Evolutionary conservation across 371 early-diverging fungal species (phyloP).

Genomic region (Furculomyces boomerangus): DNA sequence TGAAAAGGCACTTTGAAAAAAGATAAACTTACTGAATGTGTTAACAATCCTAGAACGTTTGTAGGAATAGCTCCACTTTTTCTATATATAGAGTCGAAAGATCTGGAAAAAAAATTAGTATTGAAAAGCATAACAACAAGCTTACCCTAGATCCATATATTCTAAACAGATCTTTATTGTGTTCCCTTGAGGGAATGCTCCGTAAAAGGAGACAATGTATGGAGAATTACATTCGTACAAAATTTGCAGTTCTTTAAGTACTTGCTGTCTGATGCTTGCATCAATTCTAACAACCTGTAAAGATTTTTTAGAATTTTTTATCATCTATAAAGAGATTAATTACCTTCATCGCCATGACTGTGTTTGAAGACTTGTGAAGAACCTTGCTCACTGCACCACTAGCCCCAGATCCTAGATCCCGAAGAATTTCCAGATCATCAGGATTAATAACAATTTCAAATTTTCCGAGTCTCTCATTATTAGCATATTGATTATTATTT

Average conservation of each 20-base stretch:
- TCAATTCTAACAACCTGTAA: background rate
- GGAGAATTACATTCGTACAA: constrained; percentile 75
- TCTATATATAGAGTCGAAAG: background rate
- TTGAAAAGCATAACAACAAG: constrained; percentile 20
- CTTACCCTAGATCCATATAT: constrained; percentile 70
- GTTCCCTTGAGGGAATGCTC: constrained; percentile 60
- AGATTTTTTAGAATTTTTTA: no score
- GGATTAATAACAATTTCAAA: no score
- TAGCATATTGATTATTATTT: no score
- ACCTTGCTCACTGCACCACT: constrained; percentile 87
- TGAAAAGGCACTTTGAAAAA: background rate
- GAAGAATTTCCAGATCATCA: background rate
- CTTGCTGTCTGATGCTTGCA: constrained; percentile 30
- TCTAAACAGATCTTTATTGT: constrained; percentile 91
- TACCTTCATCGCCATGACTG: constrained; percentile 85
- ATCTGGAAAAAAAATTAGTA: background rate
- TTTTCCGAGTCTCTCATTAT: no score
- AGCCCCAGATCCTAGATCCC: constrained; percentile 78
- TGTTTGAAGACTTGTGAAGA: constrained; percentile 47
- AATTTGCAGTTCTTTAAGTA: constrained; percentile 77
- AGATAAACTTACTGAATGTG: background rate
- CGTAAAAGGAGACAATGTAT: constrained; percentile 85
- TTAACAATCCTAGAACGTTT: background rate
- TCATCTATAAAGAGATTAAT: no score
- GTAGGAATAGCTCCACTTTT: background rate